Evolutionary conservation across 2,329 filamentous ascomycete genomes (phyloP), one percentile per base, ranked within the genome.

Genomic region (Aspergillus tanneri): DNA sequence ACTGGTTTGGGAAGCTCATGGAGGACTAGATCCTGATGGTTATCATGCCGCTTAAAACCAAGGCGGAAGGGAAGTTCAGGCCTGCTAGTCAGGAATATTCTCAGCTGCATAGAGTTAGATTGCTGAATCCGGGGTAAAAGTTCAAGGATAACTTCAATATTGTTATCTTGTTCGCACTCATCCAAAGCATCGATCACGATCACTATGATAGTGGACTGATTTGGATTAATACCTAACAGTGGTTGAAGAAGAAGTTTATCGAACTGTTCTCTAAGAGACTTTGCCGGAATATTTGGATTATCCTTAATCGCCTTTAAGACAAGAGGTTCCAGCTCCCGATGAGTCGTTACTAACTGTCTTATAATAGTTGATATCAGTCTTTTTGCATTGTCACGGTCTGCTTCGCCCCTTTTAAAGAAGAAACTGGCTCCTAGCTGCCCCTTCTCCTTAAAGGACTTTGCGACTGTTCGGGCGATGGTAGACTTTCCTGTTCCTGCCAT

Each of bases 311-410:
- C 54, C 12, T 59, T 49, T 19, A 45, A 42, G 7, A 66, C 35
- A 16, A 18, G 35, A 30, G 49, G 9, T 4, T 19, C 59, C 2
- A 75, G 34, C 3, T 46, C 32, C 12, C 70, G 67, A 10, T 69
- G 47, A 9, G 47, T 56, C 0, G 18, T 27, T 1, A 69, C 65
- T 24, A 79, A 38, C 24, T 63, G 57, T n/a, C 11, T 41, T 8
- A 30, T n/a, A 10, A 65, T 58, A 0, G 72, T 76, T 0, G 70
- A 59, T 18, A 78, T 65, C 25, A 78, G 62, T 35, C 58, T 61
- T n/a, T 57, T 53, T 1, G 66, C 62, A 27, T 62, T 64, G 3
- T 66, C 63, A 16, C 69, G 65, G 50, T 76, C 69, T 3, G 57
- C 56, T 38, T 72, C 70, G 2, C 68, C 70, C n/a, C n/a, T n/a